A percentile compares a stretch with the other conserved stretches of the same genome.
These are phyloP conservation scores for Akanthomyces dipterigenus DNA, from an alignment of 2,329 filamentous ascomycete species.

Conservation along the genomic window DNA sequence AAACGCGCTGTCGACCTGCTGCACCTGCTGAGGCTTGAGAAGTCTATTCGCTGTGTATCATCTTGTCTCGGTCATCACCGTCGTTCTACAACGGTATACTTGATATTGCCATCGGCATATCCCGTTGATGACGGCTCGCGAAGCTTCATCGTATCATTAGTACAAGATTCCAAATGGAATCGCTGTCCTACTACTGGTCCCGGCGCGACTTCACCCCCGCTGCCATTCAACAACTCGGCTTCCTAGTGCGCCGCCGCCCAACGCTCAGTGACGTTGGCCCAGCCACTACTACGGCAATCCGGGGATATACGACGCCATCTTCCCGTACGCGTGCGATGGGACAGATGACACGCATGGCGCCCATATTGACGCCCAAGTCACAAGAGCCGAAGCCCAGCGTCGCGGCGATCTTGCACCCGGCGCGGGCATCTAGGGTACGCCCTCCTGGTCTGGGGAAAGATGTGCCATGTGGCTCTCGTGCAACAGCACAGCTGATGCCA, in stretches of 20 bases:
- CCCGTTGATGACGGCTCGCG: neutral
- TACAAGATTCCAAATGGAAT: neutral
- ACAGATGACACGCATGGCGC: neutral
- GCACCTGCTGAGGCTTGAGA: neutral
- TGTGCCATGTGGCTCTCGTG: neutral
- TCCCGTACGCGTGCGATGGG: neutral
- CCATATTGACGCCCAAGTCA: neutral
- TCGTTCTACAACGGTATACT: neutral
- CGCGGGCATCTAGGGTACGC: neutral
- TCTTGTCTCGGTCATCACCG: neutral
- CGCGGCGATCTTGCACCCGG: neutral
- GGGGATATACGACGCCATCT: neutral
- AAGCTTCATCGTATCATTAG: neutral
- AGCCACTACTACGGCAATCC: neutral
- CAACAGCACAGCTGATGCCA: neutral
- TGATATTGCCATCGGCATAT: neutral
- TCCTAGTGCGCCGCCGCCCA: neutral
- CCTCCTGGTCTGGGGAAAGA: neutral
- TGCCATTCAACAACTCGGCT: neutral
- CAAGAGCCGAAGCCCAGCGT: neutral
- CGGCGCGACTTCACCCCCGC: neutral
- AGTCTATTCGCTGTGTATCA: no score
- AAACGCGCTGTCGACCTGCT: neutral
- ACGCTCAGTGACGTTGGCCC: conserved; percentile 10
- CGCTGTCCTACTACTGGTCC: neutral